Conservation (phyloP, 192 early-diverging fungal species). For the Coemansia sp. region DNA sequence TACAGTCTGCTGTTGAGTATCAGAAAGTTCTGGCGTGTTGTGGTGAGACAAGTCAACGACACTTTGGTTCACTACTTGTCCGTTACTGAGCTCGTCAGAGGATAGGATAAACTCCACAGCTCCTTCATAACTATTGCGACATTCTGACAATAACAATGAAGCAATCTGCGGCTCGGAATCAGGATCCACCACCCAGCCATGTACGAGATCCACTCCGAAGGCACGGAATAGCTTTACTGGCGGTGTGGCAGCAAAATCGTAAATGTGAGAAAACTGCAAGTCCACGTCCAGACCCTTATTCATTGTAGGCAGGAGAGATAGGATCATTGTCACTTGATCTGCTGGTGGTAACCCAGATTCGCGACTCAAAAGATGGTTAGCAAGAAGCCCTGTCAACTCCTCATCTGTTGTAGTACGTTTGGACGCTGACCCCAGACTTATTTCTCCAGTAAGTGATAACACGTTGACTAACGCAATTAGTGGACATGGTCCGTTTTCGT, state of each 20-base stretch:
- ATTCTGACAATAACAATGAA: slow-evolving; percentile 49
- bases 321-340: slow-evolving; percentile 6
- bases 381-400: slow-evolving; percentile 69
- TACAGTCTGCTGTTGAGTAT: slow-evolving; percentile 16
- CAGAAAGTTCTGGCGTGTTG: neutral
- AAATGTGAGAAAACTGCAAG: slow-evolving; percentile 72
- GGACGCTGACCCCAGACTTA: slow-evolving; percentile 58
- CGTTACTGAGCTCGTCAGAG: slow-evolving; percentile 53
- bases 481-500: slow-evolving; percentile 93
- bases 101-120: slow-evolving; percentile 75
- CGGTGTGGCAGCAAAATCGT: slow-evolving; percentile 67
- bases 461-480: slow-evolving; percentile 82
- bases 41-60: neutral
- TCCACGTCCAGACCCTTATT: slow-evolving; percentile 75
- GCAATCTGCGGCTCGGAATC: slow-evolving; percentile 57
- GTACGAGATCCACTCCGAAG: slow-evolving; percentile 77
- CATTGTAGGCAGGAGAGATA: slow-evolving; percentile 40
- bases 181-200: slow-evolving; percentile 87
- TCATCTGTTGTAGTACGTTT: slow-evolving; percentile 62
- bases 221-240: slow-evolving; percentile 68
- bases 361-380: slow-evolving; percentile 60
- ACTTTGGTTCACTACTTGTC: slow-evolving; percentile 7
- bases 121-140: slow-evolving; percentile 71
- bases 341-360: slow-evolving; percentile 3
- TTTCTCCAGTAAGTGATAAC: slow-evolving; percentile 68